Base-by-base conservation (phyloP, 768 basidiomycete species). In the Rhodotorula toruloides region DNA sequence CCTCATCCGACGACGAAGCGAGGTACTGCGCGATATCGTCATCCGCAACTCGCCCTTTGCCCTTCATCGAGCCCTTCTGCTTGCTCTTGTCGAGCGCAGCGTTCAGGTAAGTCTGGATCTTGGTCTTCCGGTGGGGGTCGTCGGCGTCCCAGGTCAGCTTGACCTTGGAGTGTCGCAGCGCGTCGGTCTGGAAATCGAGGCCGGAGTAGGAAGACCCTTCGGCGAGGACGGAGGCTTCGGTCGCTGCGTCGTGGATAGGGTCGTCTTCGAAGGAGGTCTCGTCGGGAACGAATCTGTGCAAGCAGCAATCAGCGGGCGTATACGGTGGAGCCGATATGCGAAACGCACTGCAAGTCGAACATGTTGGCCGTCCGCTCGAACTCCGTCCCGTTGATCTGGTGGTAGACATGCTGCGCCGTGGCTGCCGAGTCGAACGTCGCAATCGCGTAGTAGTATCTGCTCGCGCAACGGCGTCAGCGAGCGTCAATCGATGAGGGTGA, bases 131-230 rank as follows among this genome's bases (percentile, higher is more conserved):
- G 74, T 92, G 88, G 0, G 89, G 87, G 72, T 98, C 93, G 77
- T 98, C 96, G 60, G 92, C 90, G 71, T 99, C 96, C 96, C 96
- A 99, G 9, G 93, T 96, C 39, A 98, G 83, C 75, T 90, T 96
- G 65, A 98, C 94, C 81, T 91, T 96, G 21, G 96, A 99, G 76
- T 98, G 93, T 10, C 94, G 88, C 10, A 99, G 84, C 16, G 94
- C 93, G 75, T 94, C 90, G 4, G 96, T 99, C 39, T 87, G 86
- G 74, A 94, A 99, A 55, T 98, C 91, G 16, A 93, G 81, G 2
- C 83, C 84, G 76, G 86, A 88, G 77, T 88, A 89, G 2, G 79
- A 80, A 14, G 63, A 63, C 29, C 65, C 69, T 32, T 67, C 68
- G 49, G 69, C 73, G 7, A 79, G 76, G 53, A 79, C 82, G 11